phyloP scores from a whole-genome alignment of 2,329 filamentous ascomycete species.

The Myriosclerotinia curreyana region DNA sequence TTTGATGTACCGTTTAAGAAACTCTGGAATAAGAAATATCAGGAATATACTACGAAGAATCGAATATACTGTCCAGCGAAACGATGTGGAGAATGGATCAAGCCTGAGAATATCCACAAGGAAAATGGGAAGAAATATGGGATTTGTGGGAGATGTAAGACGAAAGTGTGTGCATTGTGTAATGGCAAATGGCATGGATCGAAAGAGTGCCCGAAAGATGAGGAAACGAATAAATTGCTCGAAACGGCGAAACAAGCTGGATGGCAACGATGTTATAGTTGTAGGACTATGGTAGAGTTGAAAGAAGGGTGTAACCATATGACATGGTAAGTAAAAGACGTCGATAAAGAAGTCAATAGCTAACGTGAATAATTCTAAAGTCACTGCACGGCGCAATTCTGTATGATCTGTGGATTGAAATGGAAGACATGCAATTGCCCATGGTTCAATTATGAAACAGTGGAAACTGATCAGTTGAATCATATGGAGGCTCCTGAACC shows the following conservation, averaged over 20 bases:
- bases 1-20: constrained; percentile 74
- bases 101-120: constrained; percentile 63
- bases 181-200: constrained; percentile 70
- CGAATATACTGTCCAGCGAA: constrained; percentile 73
- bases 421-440: constrained; percentile 85
- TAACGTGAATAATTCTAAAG: constrained; percentile 42
- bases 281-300: constrained; percentile 70
- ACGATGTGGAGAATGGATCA: constrained; percentile 77
- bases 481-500: constrained; percentile 49
- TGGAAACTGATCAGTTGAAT: constrained; percentile 53
- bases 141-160: constrained; percentile 67
- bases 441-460: constrained; percentile 65
- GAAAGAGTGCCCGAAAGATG: constrained; percentile 68
- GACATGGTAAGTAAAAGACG: constrained; percentile 64
- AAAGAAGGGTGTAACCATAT: constrained; percentile 86
- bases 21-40: constrained; percentile 76
- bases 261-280: constrained; percentile 74
- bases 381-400: constrained; percentile 80
- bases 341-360: constrained; percentile 11
- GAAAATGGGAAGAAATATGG: constrained; percentile 62
- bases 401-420: constrained; percentile 76
- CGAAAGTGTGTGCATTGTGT: constrained; percentile 71
- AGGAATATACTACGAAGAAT: constrained; percentile 71
- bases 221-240: constrained; percentile 61
- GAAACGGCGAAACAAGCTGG: constrained; percentile 63